Evolutionary conservation across 2,329 filamentous ascomycete genomes (phyloP), one percentile per base, ranked within the genome.

Genomic region (Hypomyces perniciosus): DNA sequence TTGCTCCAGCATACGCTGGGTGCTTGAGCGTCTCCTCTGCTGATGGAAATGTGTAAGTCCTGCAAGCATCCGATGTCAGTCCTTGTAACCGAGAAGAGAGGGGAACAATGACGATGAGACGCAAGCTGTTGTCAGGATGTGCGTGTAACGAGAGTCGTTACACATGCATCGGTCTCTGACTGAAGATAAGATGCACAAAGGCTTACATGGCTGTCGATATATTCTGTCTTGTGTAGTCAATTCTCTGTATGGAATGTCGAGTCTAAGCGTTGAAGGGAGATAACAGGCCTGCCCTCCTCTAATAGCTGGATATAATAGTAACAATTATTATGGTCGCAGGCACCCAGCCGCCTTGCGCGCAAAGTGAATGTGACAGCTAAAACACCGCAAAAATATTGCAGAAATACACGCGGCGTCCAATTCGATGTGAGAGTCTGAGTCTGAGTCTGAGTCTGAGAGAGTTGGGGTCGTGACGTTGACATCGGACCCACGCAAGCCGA

Each of bases 1-100:
- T 73, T 2, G 81, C 78, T 44, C 85, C 78, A 4, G 77, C 71
- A 60, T 80, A 91, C 44, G 87, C 81, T 1, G 85, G 84, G 60
- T 87, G 84, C 39, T 76, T 69, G 55, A 80, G 65, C 31, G 85
- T 79, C 61, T 87, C 77, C 34, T 77, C 78, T 5, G 75, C 73
- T 4, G 77, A 78, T 31, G 73, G 71, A 42, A 68, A 66, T 6
- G 8, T 40, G 38, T 50, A 55, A 13, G 56, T 20, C 44, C 59
- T 59, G 43, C 30, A 5, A 13, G 20, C 6, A 37, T 38, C 8
- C 4, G 31, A 27, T 27, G 46, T 56, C 10, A 51, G 48, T 45
- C 7, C 30, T 12, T 33, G 27, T 4, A 35, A 8, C 8, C 12
- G 33, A 8, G 33, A 35, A 35, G 12, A 35, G 33, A 12, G 33